Conservation (phyloP, 148 eudicot species). For the Silene conica region DNA sequence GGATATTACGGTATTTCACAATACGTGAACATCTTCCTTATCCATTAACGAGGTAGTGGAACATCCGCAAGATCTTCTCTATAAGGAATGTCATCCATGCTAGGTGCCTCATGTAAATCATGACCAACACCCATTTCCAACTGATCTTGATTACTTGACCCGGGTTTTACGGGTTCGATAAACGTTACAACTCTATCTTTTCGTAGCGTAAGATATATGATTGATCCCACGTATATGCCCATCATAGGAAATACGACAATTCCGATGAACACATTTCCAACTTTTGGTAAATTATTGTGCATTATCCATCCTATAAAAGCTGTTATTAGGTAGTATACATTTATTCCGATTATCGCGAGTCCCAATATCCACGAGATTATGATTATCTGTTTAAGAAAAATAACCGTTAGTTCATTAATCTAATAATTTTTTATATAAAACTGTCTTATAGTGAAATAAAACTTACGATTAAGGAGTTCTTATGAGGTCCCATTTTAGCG, state of each 20-base stretch:
- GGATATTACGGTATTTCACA: no score
- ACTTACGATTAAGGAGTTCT: slow-evolving; percentile 71
- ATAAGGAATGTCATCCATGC: slow-evolving; percentile 24
- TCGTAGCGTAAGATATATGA: slow-evolving; percentile 66
- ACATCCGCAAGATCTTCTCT: slow-evolving; percentile 54
- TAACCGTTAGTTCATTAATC: not conserved
- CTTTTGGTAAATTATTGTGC: slow-evolving; percentile 58
- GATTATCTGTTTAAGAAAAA: slow-evolving; percentile 47
- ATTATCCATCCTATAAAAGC: slow-evolving; percentile 71
- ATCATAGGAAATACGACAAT: slow-evolving; percentile 73
- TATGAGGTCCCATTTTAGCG: slow-evolving; percentile 93
- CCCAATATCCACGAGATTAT: slow-evolving; percentile 75
- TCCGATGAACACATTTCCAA: slow-evolving; percentile 69
- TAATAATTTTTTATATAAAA: no score
- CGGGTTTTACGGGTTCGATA: slow-evolving; percentile 39
- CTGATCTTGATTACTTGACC: slow-evolving; percentile 22
- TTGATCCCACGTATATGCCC: slow-evolving; percentile 48
- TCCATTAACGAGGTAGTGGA: slow-evolving; percentile 26
- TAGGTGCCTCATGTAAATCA: slow-evolving; percentile 6
- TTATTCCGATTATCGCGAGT: slow-evolving; percentile 75
- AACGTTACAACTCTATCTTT: slow-evolving; percentile 63
- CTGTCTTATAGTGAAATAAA: not conserved
- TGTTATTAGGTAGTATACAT: slow-evolving; percentile 68
- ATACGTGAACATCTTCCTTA: no score
- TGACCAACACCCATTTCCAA: slow-evolving; percentile 27